Conservation (phyloP, 2,329 filamentous ascomycete genomes). For the Myriosclerotinia duriaeana region DNA sequence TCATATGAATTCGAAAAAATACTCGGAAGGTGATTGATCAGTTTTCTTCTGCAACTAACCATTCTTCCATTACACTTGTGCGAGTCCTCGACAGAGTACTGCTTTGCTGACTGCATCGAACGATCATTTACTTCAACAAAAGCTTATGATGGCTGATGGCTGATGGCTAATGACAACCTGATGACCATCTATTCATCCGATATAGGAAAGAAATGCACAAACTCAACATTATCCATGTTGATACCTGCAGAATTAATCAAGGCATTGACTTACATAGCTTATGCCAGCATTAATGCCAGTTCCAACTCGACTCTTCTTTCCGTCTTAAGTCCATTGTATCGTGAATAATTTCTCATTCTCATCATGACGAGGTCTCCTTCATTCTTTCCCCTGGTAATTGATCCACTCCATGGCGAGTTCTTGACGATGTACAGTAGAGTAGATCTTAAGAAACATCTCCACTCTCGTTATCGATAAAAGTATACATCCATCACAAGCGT, state of each 20-base stretch:
- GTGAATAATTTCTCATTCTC: neutral
- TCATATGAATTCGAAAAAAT: neutral
- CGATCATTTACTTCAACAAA: slow-evolving; percentile 1
- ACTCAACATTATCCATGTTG: slow-evolving; percentile 10
- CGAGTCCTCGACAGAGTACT: slow-evolving; percentile 2
- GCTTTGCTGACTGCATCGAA: slow-evolving; percentile 21
- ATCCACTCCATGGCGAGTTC: slow-evolving; percentile 13
- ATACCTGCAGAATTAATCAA: slow-evolving; percentile 16
- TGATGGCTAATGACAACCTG: slow-evolving; percentile 7
- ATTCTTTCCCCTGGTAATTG: slow-evolving; percentile 9
- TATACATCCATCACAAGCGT: slow-evolving; percentile 8
- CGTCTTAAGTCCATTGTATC: neutral
- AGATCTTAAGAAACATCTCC: slow-evolving; percentile 17
- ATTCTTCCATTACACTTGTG: slow-evolving; percentile 18
- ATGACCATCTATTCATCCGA: slow-evolving; percentile 20
- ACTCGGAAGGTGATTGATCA: slow-evolving; percentile 2
- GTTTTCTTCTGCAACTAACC: slow-evolving; percentile 12
- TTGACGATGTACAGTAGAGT: neutral
- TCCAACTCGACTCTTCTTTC: neutral
- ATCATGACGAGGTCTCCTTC: neutral
- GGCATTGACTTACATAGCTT: slow-evolving; percentile 10
- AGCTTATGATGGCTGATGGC: neutral
- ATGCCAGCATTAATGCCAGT: neutral
- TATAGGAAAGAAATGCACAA: slow-evolving; percentile 9
- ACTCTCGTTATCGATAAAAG: slow-evolving; percentile 7